Conservation (phyloP, 495 filamentous ascomycete genomes). For the Aspergillus nanangensis region DNA sequence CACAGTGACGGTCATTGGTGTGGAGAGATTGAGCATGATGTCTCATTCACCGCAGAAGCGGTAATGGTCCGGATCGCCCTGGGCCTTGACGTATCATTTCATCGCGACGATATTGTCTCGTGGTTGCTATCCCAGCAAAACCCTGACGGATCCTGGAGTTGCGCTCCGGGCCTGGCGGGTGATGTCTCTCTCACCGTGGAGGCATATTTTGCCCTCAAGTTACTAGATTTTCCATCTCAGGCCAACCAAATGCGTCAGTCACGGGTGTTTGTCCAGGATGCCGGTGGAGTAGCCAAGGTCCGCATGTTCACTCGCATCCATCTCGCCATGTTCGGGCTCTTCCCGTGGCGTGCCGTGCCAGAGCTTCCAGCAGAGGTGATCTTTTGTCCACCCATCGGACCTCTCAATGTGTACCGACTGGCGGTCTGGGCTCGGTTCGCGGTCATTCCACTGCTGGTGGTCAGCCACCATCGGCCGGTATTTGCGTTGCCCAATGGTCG, state of each 20-base stretch:
- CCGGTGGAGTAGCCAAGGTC: conserved; percentile 34
- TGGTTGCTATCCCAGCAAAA: conserved; percentile 25
- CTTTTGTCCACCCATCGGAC: conserved; percentile 18
- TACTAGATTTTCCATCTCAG: neutral
- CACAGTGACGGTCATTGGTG: conserved; percentile 42
- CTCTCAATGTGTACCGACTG: conserved; percentile 35
- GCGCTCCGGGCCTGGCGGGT: conserved; percentile 27
- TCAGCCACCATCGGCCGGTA: conserved; percentile 31
- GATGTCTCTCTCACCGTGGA: conserved; percentile 31
- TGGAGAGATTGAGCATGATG: conserved; percentile 29
- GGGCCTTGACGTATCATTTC: conserved; percentile 15
- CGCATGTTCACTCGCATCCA: conserved; percentile 34
- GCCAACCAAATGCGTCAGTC: conserved; percentile 19
- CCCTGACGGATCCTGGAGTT: conserved; percentile 32
- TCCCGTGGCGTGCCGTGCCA: conserved; percentile 37
- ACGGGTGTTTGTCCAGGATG: conserved; percentile 18
- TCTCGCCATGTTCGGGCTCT: conserved; percentile 38
- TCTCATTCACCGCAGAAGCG: conserved; percentile 33
- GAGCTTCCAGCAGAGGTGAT: conserved; percentile 38
- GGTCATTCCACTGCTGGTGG: conserved; percentile 29
- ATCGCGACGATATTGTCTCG: conserved; percentile 4
- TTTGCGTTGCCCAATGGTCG: conserved; percentile 31
- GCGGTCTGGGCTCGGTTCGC: conserved; percentile 35
- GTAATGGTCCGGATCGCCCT: conserved; percentile 28
- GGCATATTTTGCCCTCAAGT: conserved; percentile 30